Percentiles rank a stretch among this genome's conserved stretches.
phyloP scores from a whole-genome alignment of 768 basidiomycete genomes.

The Panus rudis region DNA sequence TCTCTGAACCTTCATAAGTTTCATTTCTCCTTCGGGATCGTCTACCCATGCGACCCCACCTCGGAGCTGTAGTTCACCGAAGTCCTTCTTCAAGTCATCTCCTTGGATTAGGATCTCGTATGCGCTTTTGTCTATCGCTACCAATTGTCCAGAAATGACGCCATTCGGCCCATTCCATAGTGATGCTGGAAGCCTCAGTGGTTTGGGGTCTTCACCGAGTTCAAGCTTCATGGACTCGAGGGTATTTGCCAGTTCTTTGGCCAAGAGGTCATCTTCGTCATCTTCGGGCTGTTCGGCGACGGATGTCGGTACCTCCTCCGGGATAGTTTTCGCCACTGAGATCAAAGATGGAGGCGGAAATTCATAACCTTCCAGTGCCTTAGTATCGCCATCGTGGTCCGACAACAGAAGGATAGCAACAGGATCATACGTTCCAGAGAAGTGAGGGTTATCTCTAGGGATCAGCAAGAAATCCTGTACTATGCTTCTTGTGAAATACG shows the following conservation, averaged over 20 bases:
- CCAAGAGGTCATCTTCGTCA: constrained; percentile 15
- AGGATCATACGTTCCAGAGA: constrained; percentile 60
- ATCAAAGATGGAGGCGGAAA: constrained; percentile 62
- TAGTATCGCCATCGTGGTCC: constrained; percentile 39
- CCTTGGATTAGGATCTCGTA: constrained; percentile 35
- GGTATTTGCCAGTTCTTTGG: constrained; percentile 35
- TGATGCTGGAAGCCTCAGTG: constrained; percentile 28
- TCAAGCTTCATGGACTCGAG: constrained; percentile 28
- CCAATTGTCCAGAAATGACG: constrained; percentile 36
- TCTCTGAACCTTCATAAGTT: constrained; percentile 46
- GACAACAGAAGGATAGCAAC: constrained; percentile 57
- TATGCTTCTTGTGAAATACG: constrained; percentile 51
- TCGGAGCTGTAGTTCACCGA: constrained; percentile 24
- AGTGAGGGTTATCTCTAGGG: constrained; percentile 67
- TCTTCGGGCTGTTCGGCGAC: neutral
- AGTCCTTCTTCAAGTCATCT: constrained; percentile 11
- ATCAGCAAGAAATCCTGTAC: constrained; percentile 77
- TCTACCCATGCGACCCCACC: constrained; percentile 59
- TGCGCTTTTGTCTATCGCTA: constrained; percentile 38
- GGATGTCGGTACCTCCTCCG: neutral
- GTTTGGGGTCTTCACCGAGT: constrained; percentile 31
- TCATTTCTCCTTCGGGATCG: constrained; percentile 39
- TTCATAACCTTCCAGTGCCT: constrained; percentile 53
- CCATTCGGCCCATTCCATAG: constrained; percentile 33
- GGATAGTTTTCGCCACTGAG: neutral